A percentile compares a stretch with the other conserved stretches of the same genome.
These are phyloP conservation scores for Lentinula aciculospora DNA, from an alignment of 768 basidiomycete species.

Conservation along the genomic window DNA sequence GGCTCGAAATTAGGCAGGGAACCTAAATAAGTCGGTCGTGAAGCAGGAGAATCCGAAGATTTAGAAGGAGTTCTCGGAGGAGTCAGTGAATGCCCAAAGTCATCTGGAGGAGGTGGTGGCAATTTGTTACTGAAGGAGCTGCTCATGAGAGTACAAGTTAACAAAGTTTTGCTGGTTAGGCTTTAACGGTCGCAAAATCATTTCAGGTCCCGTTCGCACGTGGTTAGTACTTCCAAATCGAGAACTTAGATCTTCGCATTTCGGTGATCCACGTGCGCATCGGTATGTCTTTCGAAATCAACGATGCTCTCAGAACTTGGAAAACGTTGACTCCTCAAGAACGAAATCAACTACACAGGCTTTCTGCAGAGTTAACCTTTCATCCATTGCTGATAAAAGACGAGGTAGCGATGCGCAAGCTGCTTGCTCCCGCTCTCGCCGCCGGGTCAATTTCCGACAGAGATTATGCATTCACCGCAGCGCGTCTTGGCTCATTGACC, in stretches of 20 bases:
- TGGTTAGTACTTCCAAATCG: not conserved
- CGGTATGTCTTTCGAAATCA: not conserved
- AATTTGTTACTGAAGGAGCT: not conserved
- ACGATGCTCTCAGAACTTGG: not conserved
- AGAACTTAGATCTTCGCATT: not conserved
- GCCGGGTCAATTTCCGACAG: not conserved
- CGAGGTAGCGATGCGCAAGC: not conserved
- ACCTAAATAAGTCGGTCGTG: not conserved
- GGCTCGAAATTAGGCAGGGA: not conserved
- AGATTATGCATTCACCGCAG: not conserved
- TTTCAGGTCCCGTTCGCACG: not conserved
- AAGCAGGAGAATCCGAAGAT: not conserved
- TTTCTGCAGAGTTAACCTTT: not conserved
- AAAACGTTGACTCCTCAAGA: not conserved
- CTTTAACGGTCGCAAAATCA: not conserved
- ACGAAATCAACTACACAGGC: not conserved
- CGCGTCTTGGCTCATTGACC: not conserved
- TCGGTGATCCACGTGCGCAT: not conserved
- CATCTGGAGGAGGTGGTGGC: constrained; percentile 1
- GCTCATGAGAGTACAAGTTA: not conserved
- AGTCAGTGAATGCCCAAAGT: not conserved
- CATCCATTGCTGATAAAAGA: not conserved
- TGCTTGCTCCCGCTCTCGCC: not conserved
- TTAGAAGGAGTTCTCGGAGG: not conserved
- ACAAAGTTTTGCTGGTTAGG: not conserved